These are phyloP conservation scores for Xylariaceae sp. DNA, from an alignment of 2,329 filamentous ascomycete genomes.

Conservation along the genomic window DNA sequence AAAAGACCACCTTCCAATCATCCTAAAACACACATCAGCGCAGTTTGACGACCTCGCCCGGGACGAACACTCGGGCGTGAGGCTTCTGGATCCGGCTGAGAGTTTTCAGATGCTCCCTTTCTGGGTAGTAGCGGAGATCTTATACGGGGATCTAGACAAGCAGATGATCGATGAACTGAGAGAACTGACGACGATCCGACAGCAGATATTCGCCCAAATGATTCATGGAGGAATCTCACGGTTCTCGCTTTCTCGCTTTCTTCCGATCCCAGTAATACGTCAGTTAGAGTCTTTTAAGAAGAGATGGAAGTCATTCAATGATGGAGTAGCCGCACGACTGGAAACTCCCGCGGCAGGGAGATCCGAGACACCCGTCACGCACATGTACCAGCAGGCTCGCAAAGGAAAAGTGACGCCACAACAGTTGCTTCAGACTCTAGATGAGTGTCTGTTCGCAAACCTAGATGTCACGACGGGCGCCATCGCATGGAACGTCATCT, in stretches of 20 bases:
- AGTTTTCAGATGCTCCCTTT: slow-evolving; percentile 34
- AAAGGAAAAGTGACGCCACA: slow-evolving; percentile 23
- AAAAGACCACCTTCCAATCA: not conserved
- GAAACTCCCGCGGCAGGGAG: not conserved
- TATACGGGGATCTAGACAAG: slow-evolving; percentile 34
- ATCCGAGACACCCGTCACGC: slow-evolving; percentile 1
- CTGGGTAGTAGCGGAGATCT: slow-evolving; percentile 33
- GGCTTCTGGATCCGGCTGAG: slow-evolving; percentile 17
- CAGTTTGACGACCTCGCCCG: slow-evolving; percentile 1
- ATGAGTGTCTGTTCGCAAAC: slow-evolving; percentile 45
- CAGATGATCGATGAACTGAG: slow-evolving; percentile 25
- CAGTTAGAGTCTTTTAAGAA: slow-evolving; percentile 28
- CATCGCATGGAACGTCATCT: slow-evolving; percentile 40
- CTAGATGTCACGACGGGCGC: slow-evolving; percentile 43
- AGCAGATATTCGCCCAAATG: slow-evolving; percentile 31
- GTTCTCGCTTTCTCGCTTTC: slow-evolving; percentile 21
- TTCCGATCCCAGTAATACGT: slow-evolving; percentile 27
- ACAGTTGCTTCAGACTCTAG: slow-evolving; percentile 40
- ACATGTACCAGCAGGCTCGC: slow-evolving; percentile 19
- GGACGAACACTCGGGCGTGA: not conserved
- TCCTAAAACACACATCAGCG: not conserved
- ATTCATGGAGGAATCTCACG: slow-evolving; percentile 35
- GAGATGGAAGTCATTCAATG: slow-evolving; percentile 34
- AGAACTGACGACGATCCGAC: slow-evolving; percentile 23
- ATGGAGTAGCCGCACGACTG: slow-evolving; percentile 13